Evolutionary conservation across 1,284 basidiomycete species (phyloP), one percentile per base, ranked within the genome.

Genomic region (Leccinum pachyderme): DNA sequence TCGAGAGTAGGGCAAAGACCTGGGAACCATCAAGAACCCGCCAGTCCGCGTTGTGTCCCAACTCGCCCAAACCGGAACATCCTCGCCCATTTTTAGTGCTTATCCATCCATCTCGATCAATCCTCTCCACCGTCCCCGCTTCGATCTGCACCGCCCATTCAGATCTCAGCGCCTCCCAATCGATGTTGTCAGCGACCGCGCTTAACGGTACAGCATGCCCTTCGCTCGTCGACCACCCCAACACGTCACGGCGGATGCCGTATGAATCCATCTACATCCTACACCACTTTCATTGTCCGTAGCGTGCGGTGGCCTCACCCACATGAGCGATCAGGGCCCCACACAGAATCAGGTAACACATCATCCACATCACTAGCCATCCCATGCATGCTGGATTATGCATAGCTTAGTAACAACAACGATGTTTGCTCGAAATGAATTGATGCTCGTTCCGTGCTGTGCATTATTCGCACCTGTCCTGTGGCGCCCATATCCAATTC

Each of bases 11-110:
- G 9, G 48, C 22, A 39, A 24, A 18, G 4, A 56, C 68, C 64
- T 71, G 66, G 69, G 62, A 68, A 71, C 59, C 58, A 61, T 69
- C 67, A 63, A 58, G 58, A 69, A 69, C 58, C 33, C 52, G 39
- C 47, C 52, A 49, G 49, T n/a, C 61, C 64, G 64, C 62, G 49
- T 65, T 67, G 56, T 67, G 59, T 59, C 68, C 62, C 61, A 67
- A 35, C 53, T 55, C 39, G 39, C 64, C 54, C 60, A 55, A 65
- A 58, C 24, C 12, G 58, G 54, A 52, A 57, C 52, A 43, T 39
- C 54, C 48, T 15, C 58, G 55, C 49, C 57, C 52, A 27, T 33
- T 56, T 64, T 49, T 46, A 27, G 44, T 28, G 44, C 51, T 68
- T 67, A 64, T 69, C 64, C 64, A 55, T 66, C 25, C 44, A 45